Percentiles rank a stretch among this genome's conserved stretches.
phyloP scores from a whole-genome alignment of 2,329 filamentous ascomycete genomes.

The Verticillium nubilum region DNA sequence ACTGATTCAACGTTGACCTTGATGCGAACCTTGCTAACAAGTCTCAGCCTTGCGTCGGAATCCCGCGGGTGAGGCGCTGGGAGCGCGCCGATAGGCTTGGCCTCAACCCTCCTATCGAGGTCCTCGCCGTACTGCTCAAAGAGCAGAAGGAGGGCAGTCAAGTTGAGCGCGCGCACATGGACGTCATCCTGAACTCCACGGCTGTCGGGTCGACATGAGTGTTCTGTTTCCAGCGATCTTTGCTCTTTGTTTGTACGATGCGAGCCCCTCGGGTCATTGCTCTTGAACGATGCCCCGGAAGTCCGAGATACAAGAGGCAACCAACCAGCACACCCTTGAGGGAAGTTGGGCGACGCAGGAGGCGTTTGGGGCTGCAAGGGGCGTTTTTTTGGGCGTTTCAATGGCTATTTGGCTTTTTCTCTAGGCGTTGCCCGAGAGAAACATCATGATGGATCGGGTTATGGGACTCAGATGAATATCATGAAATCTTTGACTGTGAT shows the following conservation, averaged over 20 bases:
- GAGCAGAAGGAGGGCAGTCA: conserved; percentile 58
- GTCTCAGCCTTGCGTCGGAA: conserved; percentile 78
- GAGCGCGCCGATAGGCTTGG: conserved; percentile 76
- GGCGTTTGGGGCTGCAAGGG: background rate
- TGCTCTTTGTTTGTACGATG: background rate
- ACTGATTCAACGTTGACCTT: background rate
- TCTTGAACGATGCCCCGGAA: too few relatives aligned
- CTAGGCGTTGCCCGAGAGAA: background rate
- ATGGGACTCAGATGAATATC: background rate
- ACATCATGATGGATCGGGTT: background rate
- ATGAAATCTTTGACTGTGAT: background rate
- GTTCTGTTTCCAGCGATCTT: background rate
- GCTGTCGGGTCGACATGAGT: conserved; percentile 26
- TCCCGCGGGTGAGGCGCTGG: conserved; percentile 78
- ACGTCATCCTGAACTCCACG: conserved; percentile 54
- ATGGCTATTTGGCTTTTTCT: background rate
- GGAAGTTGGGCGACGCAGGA: background rate
- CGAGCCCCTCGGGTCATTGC: background rate
- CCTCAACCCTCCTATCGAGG: conserved; percentile 83
- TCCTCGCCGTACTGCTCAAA: conserved; percentile 76
- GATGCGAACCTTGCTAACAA: background rate
- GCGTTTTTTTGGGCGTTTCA: background rate
- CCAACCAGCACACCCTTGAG: too few relatives aligned
- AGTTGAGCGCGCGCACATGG: conserved; percentile 61
- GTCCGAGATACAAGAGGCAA: too few relatives aligned